These are phyloP conservation scores for Venturia nashicola DNA, from an alignment of 2,329 filamentous ascomycete species.

Conservation along the genomic window DNA sequence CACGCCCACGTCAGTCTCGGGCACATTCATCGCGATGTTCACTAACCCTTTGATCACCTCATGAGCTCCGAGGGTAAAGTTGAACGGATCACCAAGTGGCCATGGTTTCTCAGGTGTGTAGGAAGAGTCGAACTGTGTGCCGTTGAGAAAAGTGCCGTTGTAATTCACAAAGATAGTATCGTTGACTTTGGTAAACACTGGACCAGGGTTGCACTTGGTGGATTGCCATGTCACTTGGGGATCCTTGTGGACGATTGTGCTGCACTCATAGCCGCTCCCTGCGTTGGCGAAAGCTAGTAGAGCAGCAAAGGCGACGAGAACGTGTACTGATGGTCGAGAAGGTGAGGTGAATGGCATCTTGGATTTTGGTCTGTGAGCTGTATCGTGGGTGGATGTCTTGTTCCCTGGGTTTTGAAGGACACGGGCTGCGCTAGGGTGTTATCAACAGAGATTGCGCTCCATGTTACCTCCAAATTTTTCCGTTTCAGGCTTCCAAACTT, in stretches of 20 bases:
- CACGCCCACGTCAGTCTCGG: not conserved
- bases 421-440: not conserved
- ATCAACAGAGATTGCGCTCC: not conserved
- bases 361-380: not conserved
- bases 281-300: not conserved
- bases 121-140: slow-evolving; percentile 4
- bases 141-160: slow-evolving; percentile 8
- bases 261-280: not conserved
- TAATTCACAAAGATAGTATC: slow-evolving; percentile 4
- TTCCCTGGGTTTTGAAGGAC: not conserved
- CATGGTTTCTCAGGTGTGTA: slow-evolving; percentile 6
- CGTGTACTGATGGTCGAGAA: not conserved
- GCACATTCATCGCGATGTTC: not conserved
- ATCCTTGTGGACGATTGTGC: not conserved
- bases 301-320: not conserved
- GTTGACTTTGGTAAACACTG: not conserved
- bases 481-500: no score
- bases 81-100: slow-evolving; percentile 44
- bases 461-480: not conserved
- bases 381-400: not conserved
- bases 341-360: not conserved
- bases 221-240: slow-evolving; percentile 1
- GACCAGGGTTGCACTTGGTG: not conserved
- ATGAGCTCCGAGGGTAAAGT: slow-evolving; percentile 66
- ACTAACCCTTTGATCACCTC: slow-evolving; percentile 85